Evolutionary conservation across 352 stramenopile genomes (phyloP).

Genomic region (Phytophthora nicotianae): DNA sequence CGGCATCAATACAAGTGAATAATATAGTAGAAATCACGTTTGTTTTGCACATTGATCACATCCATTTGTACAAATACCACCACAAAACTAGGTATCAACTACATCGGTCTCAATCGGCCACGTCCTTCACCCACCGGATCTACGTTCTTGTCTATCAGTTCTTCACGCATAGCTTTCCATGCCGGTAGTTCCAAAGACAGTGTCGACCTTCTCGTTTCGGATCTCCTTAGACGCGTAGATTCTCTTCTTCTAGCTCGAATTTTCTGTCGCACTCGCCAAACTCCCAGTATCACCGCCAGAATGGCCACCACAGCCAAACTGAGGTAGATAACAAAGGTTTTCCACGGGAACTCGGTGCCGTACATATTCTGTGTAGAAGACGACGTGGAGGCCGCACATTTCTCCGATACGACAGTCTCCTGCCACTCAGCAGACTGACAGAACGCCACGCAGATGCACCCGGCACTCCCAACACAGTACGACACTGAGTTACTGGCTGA

Average conservation of each 20-base stretch:
- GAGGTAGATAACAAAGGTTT: constrained; percentile 24
- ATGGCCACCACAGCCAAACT: constrained; percentile 18
- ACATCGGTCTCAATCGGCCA: constrained; percentile 22
- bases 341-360: constrained; percentile 23
- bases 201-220: constrained; percentile 7
- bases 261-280: constrained; percentile 26
- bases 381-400: constrained; percentile 15
- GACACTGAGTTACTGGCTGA: constrained; percentile 23
- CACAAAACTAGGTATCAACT: not conserved
- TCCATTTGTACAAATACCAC: no score
- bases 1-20: not conserved
- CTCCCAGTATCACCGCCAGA: constrained; percentile 15
- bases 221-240: constrained; percentile 6
- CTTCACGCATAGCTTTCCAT: constrained; percentile 38
- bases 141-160: constrained; percentile 34
- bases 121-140: constrained; percentile 26
- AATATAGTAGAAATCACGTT: no score
- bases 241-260: constrained; percentile 11
- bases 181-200: constrained; percentile 33
- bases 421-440: constrained; percentile 42
- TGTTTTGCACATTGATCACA: no score
- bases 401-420: constrained; percentile 12
- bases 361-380: constrained; percentile 6
- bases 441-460: constrained; percentile 45
- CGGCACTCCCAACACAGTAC: constrained; percentile 34